Conservation (phyloP, 176 grass and related monocot genomes). For the Oryza australiensis region DNA sequence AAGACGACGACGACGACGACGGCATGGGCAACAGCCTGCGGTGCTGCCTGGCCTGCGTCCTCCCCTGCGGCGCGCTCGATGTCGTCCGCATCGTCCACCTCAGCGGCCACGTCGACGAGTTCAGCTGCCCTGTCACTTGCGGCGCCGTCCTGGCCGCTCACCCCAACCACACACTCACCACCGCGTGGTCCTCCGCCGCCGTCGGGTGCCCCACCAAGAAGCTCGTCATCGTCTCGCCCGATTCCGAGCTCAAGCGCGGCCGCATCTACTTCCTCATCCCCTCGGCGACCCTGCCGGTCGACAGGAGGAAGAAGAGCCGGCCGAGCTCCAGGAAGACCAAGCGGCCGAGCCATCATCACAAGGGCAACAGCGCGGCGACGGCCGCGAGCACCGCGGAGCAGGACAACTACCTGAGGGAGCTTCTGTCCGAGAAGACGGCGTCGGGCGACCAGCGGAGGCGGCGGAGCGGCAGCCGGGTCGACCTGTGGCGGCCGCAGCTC, state of each 20-base stretch:
- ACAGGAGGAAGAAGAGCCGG: conserved; percentile 50
- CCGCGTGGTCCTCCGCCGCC: conserved; percentile 62
- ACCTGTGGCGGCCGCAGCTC: conserved; percentile 72
- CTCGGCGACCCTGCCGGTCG: conserved; percentile 49
- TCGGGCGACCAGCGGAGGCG: conserved; percentile 45
- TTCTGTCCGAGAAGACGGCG: conserved; percentile 57
- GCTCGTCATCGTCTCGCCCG: conserved; percentile 76
- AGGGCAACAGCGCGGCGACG: not conserved
- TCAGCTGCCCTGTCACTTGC: conserved; percentile 58
- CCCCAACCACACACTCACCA: conserved; percentile 82
- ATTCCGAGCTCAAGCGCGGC: conserved; percentile 90
- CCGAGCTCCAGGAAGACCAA: conserved; percentile 49
- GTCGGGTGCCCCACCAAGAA: conserved; percentile 58
- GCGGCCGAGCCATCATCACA: conserved; percentile 18
- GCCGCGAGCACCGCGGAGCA: conserved; percentile 41
- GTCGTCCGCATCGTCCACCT: conserved; percentile 87
- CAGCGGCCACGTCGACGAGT: conserved; percentile 84
- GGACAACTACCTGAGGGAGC: conserved; percentile 70
- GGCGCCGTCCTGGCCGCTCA: conserved; percentile 65
- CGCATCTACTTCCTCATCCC: conserved; percentile 93
- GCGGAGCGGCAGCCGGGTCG: conserved; percentile 60
- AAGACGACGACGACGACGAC: not conserved
- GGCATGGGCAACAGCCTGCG: conserved; percentile 90
- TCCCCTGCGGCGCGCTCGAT: conserved; percentile 90
- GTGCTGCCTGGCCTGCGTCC: conserved; percentile 84